Conservation (phyloP, 1,139 yeast species). For the Candida pseudoviswanathii region DNA sequence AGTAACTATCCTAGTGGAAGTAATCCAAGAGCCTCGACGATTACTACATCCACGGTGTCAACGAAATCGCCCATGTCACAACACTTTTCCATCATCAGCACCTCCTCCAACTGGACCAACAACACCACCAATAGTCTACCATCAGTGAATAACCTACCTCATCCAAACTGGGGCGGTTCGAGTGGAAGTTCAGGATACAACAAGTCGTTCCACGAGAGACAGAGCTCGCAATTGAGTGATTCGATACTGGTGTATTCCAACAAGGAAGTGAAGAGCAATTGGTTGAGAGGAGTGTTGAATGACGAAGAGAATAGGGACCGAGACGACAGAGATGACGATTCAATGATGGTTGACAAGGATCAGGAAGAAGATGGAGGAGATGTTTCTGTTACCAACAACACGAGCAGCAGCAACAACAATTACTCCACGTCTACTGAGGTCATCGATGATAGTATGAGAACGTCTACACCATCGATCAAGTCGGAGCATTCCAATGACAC, state of each 20-base stretch:
- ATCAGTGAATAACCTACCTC: slow-evolving; percentile 11
- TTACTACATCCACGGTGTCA: slow-evolving; percentile 9
- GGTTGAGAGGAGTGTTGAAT: slow-evolving; percentile 20
- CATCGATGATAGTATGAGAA: not conserved
- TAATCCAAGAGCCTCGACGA: slow-evolving; percentile 12
- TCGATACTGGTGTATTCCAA: slow-evolving; percentile 6
- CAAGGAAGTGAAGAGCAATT: slow-evolving; percentile 12
- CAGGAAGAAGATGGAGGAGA: slow-evolving; percentile 5
- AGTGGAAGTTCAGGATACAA: not conserved
- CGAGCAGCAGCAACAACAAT: not conserved
- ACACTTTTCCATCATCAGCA: slow-evolving; percentile 10
- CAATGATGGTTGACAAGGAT: slow-evolving; percentile 8
- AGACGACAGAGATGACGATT: slow-evolving; percentile 3
- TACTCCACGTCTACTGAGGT: slow-evolving; percentile 1
- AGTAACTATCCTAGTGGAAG: too few relatives aligned
- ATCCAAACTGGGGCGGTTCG: slow-evolving; percentile 6
- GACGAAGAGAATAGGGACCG: slow-evolving; percentile 10
- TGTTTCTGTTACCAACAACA: not conserved
- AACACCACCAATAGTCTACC: slow-evolving; percentile 10
- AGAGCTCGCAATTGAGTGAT: slow-evolving; percentile 6
- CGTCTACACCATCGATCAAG: slow-evolving; percentile 4
- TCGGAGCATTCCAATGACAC: slow-evolving; percentile 5
- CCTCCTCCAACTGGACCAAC: slow-evolving; percentile 7
- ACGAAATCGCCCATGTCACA: slow-evolving; percentile 14
- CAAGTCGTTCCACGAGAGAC: slow-evolving; percentile 5